Conservation (phyloP, 371 early-diverging fungal species). For the Circinella minor region DNA sequence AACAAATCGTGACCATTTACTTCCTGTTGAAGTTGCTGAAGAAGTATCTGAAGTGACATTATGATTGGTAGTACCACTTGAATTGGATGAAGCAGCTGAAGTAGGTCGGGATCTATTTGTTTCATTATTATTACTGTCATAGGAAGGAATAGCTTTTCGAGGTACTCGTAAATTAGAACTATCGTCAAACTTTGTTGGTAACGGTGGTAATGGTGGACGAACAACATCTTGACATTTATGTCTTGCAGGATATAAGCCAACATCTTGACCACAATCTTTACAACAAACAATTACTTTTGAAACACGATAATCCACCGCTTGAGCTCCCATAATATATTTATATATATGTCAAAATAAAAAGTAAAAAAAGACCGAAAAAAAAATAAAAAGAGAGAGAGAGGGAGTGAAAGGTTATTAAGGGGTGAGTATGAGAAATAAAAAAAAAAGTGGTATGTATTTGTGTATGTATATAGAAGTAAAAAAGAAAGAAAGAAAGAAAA, state of each 20-base stretch:
- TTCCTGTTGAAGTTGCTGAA: slow-evolving; percentile 20
- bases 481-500: too few species aligned
- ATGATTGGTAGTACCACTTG: slow-evolving; percentile 11
- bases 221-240: slow-evolving; percentile 61
- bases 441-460: too few species aligned
- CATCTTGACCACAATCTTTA: slow-evolving; percentile 73
- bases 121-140: slow-evolving; percentile 19
- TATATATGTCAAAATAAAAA: slow-evolving; percentile 10
- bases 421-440: too few species aligned
- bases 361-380: slow-evolving; percentile 9
- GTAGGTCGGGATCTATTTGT: slow-evolving; percentile 12
- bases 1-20: slow-evolving; percentile 22
- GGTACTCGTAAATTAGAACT: slow-evolving; percentile 17
- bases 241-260: slow-evolving; percentile 69
- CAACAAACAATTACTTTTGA: slow-evolving; percentile 68
- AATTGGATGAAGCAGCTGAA: slow-evolving; percentile 23
- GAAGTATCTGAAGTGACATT: slow-evolving; percentile 16
- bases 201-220: slow-evolving; percentile 52
- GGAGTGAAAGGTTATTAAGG: too few species aligned
- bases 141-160: slow-evolving; percentile 17
- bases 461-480: too few species aligned
- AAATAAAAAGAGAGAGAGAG: background rate
- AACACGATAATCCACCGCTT: slow-evolving; percentile 66
- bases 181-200: slow-evolving; percentile 32
- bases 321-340: slow-evolving; percentile 43